phyloP scores from a whole-genome alignment of 305 asterid genomes.

The Fraxinus xanthoxyloides region DNA sequence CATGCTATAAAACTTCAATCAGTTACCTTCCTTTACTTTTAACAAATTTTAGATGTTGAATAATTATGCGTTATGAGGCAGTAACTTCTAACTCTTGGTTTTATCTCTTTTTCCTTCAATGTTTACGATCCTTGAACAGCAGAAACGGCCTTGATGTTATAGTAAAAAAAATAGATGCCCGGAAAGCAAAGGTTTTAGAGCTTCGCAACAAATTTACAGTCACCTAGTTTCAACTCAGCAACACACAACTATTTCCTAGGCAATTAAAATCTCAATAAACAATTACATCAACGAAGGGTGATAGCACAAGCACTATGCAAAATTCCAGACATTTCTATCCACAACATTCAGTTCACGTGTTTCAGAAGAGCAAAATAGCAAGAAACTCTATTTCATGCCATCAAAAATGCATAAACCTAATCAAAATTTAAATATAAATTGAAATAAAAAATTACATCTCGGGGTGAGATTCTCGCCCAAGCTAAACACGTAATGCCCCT shows the following conservation, averaged over 20 bases:
- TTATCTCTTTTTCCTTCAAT: neutral
- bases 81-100: neutral
- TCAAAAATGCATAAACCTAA: neutral
- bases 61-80: neutral
- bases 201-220: neutral
- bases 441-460: conserved; percentile 49
- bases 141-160: neutral
- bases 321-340: neutral
- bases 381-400: conserved; percentile 16
- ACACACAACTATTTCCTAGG: conserved; percentile 5
- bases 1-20: neutral
- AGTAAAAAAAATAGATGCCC: neutral
- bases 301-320: neutral
- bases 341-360: neutral
- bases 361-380: neutral
- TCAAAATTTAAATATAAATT: neutral
- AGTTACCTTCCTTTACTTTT: neutral
- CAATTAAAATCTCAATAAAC: conserved; percentile 1
- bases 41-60: neutral
- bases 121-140: neutral
- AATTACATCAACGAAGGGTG: neutral
- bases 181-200: neutral
- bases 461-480: conserved; percentile 83
- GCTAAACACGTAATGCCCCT: conserved; percentile 69
- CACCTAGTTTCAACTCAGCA: neutral